Evolutionary conservation across 73 alveolate genomes (phyloP).

Genomic region (Breviolum minutum): DNA sequence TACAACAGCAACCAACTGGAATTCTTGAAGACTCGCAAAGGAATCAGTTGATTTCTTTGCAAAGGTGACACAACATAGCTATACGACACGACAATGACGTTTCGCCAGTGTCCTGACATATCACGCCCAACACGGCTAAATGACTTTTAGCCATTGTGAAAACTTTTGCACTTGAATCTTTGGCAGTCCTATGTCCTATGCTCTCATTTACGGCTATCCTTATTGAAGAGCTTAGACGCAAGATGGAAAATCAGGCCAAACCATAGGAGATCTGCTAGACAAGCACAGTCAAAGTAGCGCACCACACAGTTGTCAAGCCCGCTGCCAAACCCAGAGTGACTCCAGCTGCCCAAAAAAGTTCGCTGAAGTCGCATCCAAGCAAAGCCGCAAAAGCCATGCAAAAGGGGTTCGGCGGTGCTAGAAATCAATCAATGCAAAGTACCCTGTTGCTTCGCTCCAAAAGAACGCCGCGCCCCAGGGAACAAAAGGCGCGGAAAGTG

Average conservation of each 20-base stretch:
- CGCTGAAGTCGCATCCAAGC: background rate
- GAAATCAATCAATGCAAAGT: conserved; percentile 25
- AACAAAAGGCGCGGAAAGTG: too few relatives aligned
- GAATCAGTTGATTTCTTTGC: background rate
- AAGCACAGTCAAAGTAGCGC: conserved; percentile 4
- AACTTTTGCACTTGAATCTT: conserved; percentile 32
- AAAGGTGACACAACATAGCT: conserved; percentile 5
- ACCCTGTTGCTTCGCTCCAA: conserved; percentile 19
- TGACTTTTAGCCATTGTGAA: conserved; percentile 34
- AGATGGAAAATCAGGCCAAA: conserved; percentile 41
- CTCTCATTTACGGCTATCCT: conserved; percentile 35
- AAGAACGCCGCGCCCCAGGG: conserved; percentile 34
- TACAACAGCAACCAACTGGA: too few relatives aligned
- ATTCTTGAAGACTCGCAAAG: too few relatives aligned
- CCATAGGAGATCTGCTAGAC: conserved; percentile 30
- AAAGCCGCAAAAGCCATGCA: background rate
- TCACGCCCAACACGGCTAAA: conserved; percentile 23
- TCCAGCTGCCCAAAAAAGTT: background rate
- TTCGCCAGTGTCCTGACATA: conserved; percentile 36
- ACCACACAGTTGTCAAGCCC: background rate
- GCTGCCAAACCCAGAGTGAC: conserved; percentile 29
- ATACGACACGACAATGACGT: conserved; percentile 41
- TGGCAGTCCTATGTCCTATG: conserved; percentile 56
- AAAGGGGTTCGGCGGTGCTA: background rate
- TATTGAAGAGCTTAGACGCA: conserved; percentile 1